phyloP scores from a whole-genome alignment of 2,329 filamentous ascomycete genomes.

The Hypocreales sp. region DNA sequence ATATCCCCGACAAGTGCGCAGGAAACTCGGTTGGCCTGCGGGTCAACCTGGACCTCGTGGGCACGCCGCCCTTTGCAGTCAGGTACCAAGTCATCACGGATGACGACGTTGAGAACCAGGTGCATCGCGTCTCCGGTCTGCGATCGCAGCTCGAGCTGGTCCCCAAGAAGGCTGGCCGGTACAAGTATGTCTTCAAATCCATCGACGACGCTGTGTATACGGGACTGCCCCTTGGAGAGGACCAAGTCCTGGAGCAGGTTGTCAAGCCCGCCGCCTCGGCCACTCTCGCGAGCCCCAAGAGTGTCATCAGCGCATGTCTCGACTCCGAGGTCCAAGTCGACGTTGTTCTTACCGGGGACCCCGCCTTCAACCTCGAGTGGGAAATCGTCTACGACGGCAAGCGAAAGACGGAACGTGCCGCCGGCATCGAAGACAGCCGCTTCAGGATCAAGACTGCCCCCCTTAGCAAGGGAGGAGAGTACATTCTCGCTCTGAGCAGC shows the following conservation, averaged over 20 bases:
- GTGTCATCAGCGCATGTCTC: conserved; percentile 57
- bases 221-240: conserved; percentile 43
- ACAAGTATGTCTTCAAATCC: conserved; percentile 71
- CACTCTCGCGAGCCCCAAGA: conserved; percentile 41
- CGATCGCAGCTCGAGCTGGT: conserved; percentile 75
- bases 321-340: conserved; percentile 65
- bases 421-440: conserved; percentile 43
- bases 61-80: conserved; percentile 82
- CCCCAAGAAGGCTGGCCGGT: conserved; percentile 66
- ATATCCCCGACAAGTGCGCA: conserved; percentile 88
- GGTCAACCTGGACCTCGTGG: conserved; percentile 78
- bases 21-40: conserved; percentile 83
- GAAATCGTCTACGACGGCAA: conserved; percentile 84
- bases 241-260: conserved; percentile 62
- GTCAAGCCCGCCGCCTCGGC: conserved; percentile 89
- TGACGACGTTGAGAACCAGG: conserved; percentile 37
- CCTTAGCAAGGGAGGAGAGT: conserved; percentile 72
- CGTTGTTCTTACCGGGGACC: conserved; percentile 63
- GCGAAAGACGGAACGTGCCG: conserved; percentile 51
- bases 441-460: conserved; percentile 63
- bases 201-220: conserved; percentile 75
- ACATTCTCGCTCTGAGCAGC: conserved; percentile 70
- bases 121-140: conserved; percentile 48
- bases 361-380: conserved; percentile 82
- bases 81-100: conserved; percentile 58